Conservation (phyloP, 305 asterid genomes). For the Fraxinus ornus region DNA sequence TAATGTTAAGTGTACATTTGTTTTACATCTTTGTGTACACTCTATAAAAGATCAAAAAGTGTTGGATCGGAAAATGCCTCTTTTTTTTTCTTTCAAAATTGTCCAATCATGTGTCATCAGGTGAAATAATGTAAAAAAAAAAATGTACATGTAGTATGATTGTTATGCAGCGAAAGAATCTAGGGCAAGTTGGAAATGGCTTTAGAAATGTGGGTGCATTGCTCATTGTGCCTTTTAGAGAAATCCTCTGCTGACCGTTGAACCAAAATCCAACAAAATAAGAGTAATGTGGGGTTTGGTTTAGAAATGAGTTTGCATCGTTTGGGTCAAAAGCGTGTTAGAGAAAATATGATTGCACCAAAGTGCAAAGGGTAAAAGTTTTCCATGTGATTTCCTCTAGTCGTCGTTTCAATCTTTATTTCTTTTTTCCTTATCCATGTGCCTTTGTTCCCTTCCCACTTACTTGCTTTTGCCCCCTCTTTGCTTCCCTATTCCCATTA, state of each 20-base stretch:
- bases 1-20: too few relatives aligned
- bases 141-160: not conserved
- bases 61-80: too few relatives aligned
- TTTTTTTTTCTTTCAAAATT: too few relatives aligned
- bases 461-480: not conserved
- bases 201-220: slow-evolving; percentile 34
- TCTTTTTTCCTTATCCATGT: not conserved
- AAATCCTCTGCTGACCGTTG: slow-evolving; percentile 21
- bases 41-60: too few relatives aligned
- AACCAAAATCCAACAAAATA: slow-evolving; percentile 7
- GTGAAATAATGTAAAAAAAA: too few relatives aligned
- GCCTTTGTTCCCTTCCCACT: not conserved
- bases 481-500: not conserved
- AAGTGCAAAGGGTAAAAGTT: slow-evolving; percentile 30
- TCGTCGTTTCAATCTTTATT: not conserved
- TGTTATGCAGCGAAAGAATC: slow-evolving; percentile 18
- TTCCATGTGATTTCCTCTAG: slow-evolving; percentile 7
- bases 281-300: not conserved
- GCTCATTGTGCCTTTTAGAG: not conserved
- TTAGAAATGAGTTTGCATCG: slow-evolving; percentile 22
- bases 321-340: slow-evolving; percentile 20
- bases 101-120: too few relatives aligned
- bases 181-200: slow-evolving; percentile 36
- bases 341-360: slow-evolving; percentile 26
- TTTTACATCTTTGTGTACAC: too few relatives aligned